Base-by-base conservation (phyloP, 1,139 yeast species). In the Yamadazyma sp. region DNA sequence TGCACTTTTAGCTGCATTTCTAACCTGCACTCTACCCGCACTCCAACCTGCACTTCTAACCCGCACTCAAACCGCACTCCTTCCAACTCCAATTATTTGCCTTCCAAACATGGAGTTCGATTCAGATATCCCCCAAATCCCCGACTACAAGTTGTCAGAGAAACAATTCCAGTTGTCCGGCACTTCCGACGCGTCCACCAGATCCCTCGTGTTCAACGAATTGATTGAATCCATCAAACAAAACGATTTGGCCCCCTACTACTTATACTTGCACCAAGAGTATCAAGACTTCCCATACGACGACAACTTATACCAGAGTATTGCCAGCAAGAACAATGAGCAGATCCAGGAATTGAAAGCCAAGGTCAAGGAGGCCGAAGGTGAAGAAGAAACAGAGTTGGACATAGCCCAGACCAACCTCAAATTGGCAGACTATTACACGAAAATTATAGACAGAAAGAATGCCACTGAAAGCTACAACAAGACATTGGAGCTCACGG, bases 311-410 rank as follows among this genome's bases (percentile, higher is more conserved):
- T 85, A 82, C 58, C 60, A 76, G 24, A 50, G 67, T 31, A 59
- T 89, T 52, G 52, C 57, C n/a, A 63, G 59, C 6, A 70, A 59
- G 31, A 92, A 90, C 57, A 77, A 74, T 16, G 65, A 59, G 31
- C 73, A 76, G 40, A 72, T 86, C 30, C 64, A 67, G 12, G 76
- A 72, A 41, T 70, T 90, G 50, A 79, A 82, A 54, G 73, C 72
- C 40, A 68, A 76, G 39, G 81, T 92, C 47, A 78, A 76, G 43
- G 84, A 80, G 50, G 86, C 94, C 21, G 90, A 86, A 52, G 85
- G 80, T 42, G 88, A 86, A 43, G 96, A 88, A 54, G 97, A 92
- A 58, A 95, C 95, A 29, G 95, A 87, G 54, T 67, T 86, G 52
- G 96, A 89, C 54, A 76, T 81, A 31, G 80, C 87, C 9, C 83